Evolutionary conservation across 2,329 filamentous ascomycete species (phyloP), one percentile per base, ranked within the genome.

Genomic region (Thelonectria olida): DNA sequence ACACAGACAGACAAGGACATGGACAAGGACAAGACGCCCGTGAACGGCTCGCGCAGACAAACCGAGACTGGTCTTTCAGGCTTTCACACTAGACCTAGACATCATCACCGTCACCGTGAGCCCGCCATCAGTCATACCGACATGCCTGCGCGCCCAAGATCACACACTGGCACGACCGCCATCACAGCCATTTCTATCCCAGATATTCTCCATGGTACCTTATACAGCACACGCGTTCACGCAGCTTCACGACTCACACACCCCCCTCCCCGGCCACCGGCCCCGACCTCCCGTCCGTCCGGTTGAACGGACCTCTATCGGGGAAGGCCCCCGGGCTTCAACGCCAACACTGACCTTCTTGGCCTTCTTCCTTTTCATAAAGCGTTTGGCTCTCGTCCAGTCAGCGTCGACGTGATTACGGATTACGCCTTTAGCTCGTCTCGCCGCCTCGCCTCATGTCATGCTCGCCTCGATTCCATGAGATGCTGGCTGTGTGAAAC

Each of bases 301-400:
- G 67, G 61, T 55, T 61, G 54, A 61, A 56, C 58, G 60, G 66
- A 48, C 64, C 64, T n/a, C n/a, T 58, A 50, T 61, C 68, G 66
- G 68, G 67, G 61, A 70, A 60, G 54, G 47, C 56, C 61, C 54
- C 67, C 66, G 58, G 44, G 57, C 31, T 55, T 52, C 36, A 50
- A 51, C 34, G 55, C 52, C 6, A 20, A 41, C 23, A n/a, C 27
- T 28, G 7, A 27, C 41, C 22, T 45, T 25, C 13, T 25, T 23
- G 39, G 23, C 45, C 25, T 48, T 20, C 13, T 20, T 19, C 20
- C 44, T 23, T 17, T 48, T 28, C 13, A 25, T n/a, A 28, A 48
- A 41, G 27, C 31, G 34, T 7, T n/a, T n/a, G n/a, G n/a, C n/a
- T n/a, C n/a, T n/a, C n/a, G n/a, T n/a, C n/a, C n/a, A n/a, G n/a